phyloP scores from a whole-genome alignment of 208 protist genomes.

The Trypanosoma melophagium region DNA sequence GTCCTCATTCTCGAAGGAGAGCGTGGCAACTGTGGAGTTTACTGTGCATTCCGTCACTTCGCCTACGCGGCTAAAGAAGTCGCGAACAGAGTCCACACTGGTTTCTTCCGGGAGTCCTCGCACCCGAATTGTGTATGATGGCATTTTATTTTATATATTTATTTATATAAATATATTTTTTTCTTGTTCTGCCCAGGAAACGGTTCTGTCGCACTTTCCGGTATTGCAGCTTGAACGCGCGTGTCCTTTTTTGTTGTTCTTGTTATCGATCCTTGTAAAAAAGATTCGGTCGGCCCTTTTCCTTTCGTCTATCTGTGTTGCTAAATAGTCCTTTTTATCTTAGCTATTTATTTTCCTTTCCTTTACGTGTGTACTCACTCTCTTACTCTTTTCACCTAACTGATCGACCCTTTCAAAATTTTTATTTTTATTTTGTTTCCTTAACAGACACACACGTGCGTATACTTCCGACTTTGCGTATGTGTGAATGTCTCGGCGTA shows the following conservation, averaged over 20 bases:
- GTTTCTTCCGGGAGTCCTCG: constrained; percentile 44
- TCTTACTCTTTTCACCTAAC: constrained; percentile 5
- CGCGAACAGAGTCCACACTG: constrained; percentile 51
- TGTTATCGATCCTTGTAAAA: too few species aligned
- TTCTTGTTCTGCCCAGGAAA: constrained; percentile 2
- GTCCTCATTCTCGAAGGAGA: constrained; percentile 36
- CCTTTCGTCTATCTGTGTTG: too few species aligned
- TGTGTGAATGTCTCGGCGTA: background rate
- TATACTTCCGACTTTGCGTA: background rate
- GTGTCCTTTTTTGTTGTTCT: constrained; percentile 3
- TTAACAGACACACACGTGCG: background rate
- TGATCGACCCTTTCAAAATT: too few species aligned
- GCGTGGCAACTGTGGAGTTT: constrained; percentile 21
- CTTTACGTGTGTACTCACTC: background rate
- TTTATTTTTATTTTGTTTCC: too few species aligned
- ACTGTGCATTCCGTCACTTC: constrained; percentile 45
- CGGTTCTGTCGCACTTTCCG: too few species aligned
- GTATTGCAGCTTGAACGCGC: too few species aligned
- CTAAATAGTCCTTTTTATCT: background rate
- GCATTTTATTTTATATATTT: constrained; percentile 1
- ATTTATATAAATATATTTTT: background rate
- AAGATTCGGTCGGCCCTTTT: too few species aligned
- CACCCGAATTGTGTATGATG: constrained; percentile 31
- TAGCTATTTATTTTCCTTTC: constrained; percentile 6
- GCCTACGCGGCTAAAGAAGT: constrained; percentile 72